Percentiles rank a stretch among this genome's conserved stretches.
phyloP scores from a whole-genome alignment of 345 rosid species.

The Dovyalis caffra region DNA sequence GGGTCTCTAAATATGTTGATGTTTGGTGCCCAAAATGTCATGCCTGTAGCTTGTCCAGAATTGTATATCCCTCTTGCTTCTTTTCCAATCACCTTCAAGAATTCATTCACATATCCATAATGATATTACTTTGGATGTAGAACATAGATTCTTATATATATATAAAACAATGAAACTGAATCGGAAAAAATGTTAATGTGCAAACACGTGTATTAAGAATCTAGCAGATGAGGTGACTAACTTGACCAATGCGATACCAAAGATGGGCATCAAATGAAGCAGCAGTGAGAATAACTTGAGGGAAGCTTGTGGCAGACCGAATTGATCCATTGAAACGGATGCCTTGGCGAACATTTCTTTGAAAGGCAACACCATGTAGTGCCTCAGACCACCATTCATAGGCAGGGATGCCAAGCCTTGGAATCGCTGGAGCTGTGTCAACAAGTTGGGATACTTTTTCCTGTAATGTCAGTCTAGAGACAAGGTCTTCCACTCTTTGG shows the following conservation, averaged over 20 bases:
- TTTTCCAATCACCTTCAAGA: conserved; percentile 29
- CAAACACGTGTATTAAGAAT: no score
- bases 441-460: conserved; percentile 82
- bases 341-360: conserved; percentile 52
- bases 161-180: no score
- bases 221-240: conserved; percentile 1
- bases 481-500: conserved; percentile 61
- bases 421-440: conserved; percentile 58
- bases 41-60: conserved; percentile 30
- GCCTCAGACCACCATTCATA: conserved; percentile 98
- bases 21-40: conserved; percentile 38
- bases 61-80: conserved; percentile 32
- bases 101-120: no score
- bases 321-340: conserved; percentile 57
- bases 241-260: conserved; percentile 91
- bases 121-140: no score
- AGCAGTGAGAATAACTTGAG: conserved; percentile 77
- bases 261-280: conserved; percentile 64
- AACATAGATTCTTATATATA: no score
- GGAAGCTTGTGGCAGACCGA: conserved; percentile 75
- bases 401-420: conserved; percentile 65
- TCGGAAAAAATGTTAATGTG: neutral
- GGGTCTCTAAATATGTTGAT: conserved; percentile 35
- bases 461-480: conserved; percentile 64
- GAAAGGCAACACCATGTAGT: conserved; percentile 63